Conservation (phyloP, 441 rosid genomes). For the Adansonia grandidieri region DNA sequence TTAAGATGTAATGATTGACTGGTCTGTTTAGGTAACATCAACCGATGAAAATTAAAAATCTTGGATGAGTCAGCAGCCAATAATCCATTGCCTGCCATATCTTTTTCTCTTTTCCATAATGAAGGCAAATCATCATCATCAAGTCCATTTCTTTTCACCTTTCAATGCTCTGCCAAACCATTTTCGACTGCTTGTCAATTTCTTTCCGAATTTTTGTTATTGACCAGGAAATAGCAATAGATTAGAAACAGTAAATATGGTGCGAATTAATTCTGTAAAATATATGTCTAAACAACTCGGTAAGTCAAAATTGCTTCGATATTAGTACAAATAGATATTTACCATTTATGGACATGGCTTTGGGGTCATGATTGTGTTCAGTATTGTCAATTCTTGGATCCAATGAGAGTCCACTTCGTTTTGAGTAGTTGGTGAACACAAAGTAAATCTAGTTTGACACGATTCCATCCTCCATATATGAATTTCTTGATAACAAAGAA, state of each 20-base stretch:
- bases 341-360: too few relatives aligned
- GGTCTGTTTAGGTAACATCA: not conserved
- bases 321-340: too few relatives aligned
- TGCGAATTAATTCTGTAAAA: not conserved
- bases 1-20: too few relatives aligned
- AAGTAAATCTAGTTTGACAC: not conserved
- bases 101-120: not conserved
- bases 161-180: not conserved
- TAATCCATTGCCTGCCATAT: not conserved
- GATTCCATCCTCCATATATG: not conserved
- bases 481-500: not conserved
- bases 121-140: not conserved
- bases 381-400: too few relatives aligned
- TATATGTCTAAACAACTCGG: not conserved
- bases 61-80: slow-evolving; percentile 2
- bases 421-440: not conserved
- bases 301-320: not conserved
- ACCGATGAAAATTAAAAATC: not conserved
- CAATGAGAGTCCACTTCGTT: too few relatives aligned
- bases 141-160: not conserved
- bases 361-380: too few relatives aligned
- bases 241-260: not conserved
- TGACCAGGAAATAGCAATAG: not conserved
- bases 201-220: not conserved
- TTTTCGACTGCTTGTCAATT: not conserved